Percentiles rank a stretch among this genome's conserved stretches.
Conservation (phyloP, 2,329 filamentous ascomycete species). For the Colletotrichum sp. region DNA sequence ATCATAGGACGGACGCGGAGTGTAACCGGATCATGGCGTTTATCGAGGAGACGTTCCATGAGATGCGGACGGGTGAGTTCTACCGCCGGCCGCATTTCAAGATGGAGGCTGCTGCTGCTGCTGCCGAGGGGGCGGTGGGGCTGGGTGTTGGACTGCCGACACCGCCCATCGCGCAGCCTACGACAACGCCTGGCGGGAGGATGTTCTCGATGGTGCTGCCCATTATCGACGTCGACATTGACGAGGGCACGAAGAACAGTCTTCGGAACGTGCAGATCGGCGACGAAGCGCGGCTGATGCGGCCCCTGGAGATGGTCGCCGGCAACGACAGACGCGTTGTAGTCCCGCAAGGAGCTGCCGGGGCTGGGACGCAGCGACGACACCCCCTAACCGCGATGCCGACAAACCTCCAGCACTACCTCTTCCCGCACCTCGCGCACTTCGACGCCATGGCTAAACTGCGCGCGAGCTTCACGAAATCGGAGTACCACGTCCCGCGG, state of each 20-base stretch:
- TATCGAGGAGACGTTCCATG: constrained; percentile 23
- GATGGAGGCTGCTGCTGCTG: background rate
- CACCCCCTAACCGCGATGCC: constrained; percentile 20
- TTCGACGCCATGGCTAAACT: constrained; percentile 22
- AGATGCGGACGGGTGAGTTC: constrained; percentile 20
- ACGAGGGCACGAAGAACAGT: constrained; percentile 15
- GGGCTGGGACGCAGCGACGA: background rate
- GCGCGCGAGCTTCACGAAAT: constrained; percentile 20
- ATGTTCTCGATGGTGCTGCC: constrained; percentile 24
- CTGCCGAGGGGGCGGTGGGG: background rate
- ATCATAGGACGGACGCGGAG: constrained; percentile 13
- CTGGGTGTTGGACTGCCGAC: background rate
- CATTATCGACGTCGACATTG: constrained; percentile 22
- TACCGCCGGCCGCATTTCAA: constrained; percentile 23
- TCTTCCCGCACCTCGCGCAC: constrained; percentile 23
- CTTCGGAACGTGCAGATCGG: constrained; percentile 18
- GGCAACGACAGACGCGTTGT: background rate
- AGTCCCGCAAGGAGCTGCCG: background rate
- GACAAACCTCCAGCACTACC: constrained; percentile 22
- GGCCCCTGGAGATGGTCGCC: background rate
- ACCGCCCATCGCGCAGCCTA: background rate
- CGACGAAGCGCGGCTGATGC: background rate
- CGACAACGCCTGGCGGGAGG: background rate
- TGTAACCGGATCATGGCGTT: constrained; percentile 20
- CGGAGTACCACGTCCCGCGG: constrained; percentile 21